These are phyloP conservation scores for Albatrellus ellisii DNA, from an alignment of 768 basidiomycete genomes.

Conservation along the genomic window DNA sequence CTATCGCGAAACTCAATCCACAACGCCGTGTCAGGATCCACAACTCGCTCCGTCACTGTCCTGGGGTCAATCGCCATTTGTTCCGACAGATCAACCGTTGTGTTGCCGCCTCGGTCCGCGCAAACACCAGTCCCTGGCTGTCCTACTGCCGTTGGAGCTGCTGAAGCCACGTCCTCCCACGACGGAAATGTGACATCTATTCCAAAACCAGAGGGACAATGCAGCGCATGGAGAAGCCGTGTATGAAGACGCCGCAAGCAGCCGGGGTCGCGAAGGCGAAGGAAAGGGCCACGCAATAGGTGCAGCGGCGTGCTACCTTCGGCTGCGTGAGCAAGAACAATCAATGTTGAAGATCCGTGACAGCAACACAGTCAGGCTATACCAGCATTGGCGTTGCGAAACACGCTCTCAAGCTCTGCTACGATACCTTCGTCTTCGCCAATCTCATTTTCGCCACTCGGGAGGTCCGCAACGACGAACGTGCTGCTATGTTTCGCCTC, in stretches of 20 bases:
- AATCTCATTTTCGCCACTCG: constrained; percentile 29
- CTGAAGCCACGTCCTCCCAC: no score
- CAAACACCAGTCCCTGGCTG: no score
- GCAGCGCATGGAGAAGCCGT: no score
- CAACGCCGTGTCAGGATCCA: constrained; percentile 16
- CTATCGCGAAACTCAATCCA: constrained; percentile 25
- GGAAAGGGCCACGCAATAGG: constrained; percentile 37
- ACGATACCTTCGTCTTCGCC: constrained; percentile 19
- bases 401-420: constrained; percentile 9
- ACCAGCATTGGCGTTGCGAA: constrained; percentile 15
- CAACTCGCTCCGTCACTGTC: constrained; percentile 19
- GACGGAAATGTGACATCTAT: no score
- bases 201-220: no score
- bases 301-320: constrained; percentile 34
- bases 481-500: constrained; percentile 41
- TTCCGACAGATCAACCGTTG: constrained; percentile 27
- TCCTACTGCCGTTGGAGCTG: no score
- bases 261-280: constrained; percentile 27
- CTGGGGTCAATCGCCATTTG: constrained; percentile 22
- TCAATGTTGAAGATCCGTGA: not conserved
- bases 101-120: no score
- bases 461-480: constrained; percentile 45
- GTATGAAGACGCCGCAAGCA: constrained; percentile 26
- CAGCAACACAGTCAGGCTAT: constrained; percentile 3
- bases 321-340: constrained; percentile 5